phyloP scores from a whole-genome alignment of 805 yeast genomes.

The Middelhovenomyces tepae region DNA sequence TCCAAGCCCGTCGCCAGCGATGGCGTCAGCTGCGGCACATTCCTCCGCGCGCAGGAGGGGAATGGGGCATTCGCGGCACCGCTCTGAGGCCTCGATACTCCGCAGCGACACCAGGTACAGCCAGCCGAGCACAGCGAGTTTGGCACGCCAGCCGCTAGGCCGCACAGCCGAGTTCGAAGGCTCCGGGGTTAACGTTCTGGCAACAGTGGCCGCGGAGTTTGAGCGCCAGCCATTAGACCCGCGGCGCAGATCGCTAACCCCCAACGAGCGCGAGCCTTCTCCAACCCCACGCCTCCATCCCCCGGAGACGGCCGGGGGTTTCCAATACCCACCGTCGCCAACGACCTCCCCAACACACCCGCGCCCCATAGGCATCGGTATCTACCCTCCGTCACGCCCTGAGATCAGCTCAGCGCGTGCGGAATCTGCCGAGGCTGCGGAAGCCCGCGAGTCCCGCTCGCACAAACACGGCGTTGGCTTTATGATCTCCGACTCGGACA shows the following conservation, averaged over 20 bases:
- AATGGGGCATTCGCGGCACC: conserved; percentile 15
- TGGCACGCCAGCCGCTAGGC: no score
- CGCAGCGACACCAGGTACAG: conserved; percentile 6
- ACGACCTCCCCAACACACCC: conserved; percentile 1
- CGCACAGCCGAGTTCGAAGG: no score
- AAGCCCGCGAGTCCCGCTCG: conserved; percentile 9
- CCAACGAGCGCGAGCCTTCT: no score
- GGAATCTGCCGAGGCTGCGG: conserved; percentile 4
- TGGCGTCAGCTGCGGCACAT: conserved; percentile 15
- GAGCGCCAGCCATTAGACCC: conserved; percentile 8
- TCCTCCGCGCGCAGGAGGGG: conserved; percentile 11
- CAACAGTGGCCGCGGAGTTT: conserved; percentile 12
- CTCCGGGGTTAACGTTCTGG: conserved; percentile 14
- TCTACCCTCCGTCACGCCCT: no score
- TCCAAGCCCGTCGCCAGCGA: conserved; percentile 10
- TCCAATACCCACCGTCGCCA: background rate
- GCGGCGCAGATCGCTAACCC: no score
- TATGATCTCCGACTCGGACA: conserved; percentile 14
- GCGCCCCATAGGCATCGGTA: no score
- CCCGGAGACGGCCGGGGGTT: conserved; percentile 3
- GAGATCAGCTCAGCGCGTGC: conserved; percentile 3
- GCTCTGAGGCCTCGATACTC: conserved; percentile 17
- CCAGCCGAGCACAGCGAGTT: conserved; percentile 4
- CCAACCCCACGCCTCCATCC: no score
- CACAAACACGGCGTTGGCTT: conserved; percentile 18